Evolutionary conservation across 1,284 basidiomycete species (phyloP), one percentile per base, ranked within the genome.

Genomic region (Abortiporus biennis): DNA sequence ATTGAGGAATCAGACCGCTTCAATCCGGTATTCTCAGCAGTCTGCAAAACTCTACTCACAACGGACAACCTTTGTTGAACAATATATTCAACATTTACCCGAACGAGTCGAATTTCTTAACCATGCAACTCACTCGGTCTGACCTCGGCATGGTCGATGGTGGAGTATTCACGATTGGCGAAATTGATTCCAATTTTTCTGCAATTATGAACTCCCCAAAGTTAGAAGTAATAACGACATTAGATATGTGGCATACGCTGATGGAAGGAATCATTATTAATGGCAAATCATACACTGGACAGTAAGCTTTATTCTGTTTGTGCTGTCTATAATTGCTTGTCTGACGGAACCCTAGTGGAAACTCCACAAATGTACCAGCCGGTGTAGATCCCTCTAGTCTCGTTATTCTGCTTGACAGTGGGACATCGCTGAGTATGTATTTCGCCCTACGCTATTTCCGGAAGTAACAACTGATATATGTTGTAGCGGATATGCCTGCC

Each of bases 111-210:
- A 51, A 51, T 37, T 54, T 50, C 45, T 52, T 52, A 13, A 33
- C 54, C 0, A 51, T 53, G 32, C 42, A 48, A 6, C 47, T 57
- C 17, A 48, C 53, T 3, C 54, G 56, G 3, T 47, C 50, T 8
- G 27, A 29, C 27, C 11, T 45, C 2, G 52, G 54, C 3, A 40
- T 48, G 17, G 44, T 50, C 3, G 46, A 50, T 35, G 56, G 56
- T 11, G 56, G 56, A 17, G 42, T 48, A 8, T 52, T 57, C 44
- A 55, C 53, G 1, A 50, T 56, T 15, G 51, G 56, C 54, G 34
- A 12, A 50, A 6, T n/a, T 15, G 11, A n/a, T n/a, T n/a, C n/a
- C n/a, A n/a, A n/a, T n/a, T n/a, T n/a, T n/a, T n/a, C n/a, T n/a
- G n/a, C 23, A n/a, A 22, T n/a, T 24, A 24, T 29, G 9, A 12